Evolutionary conservation across 2,329 filamentous ascomycete genomes (phyloP).

Genomic region (Colletotrichum orbiculare): DNA sequence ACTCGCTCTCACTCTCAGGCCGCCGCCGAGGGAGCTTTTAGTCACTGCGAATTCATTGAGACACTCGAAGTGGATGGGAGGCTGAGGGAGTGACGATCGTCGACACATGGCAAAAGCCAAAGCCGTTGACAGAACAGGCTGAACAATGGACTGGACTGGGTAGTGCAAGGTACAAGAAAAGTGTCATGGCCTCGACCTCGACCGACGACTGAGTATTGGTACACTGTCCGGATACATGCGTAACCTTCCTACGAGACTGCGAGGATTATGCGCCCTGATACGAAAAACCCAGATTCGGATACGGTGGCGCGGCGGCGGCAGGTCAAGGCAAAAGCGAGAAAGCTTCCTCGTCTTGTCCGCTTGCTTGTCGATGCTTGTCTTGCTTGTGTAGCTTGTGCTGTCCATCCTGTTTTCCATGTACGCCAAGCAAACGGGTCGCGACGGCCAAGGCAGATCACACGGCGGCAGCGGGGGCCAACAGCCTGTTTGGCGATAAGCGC

Average conservation of each 20-base stretch:
- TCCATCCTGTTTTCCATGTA: conserved; percentile 3
- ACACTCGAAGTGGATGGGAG: conserved; percentile 1
- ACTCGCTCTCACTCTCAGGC: too few species aligned
- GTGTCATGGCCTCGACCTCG: too few species aligned
- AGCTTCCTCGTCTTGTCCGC: too few species aligned
- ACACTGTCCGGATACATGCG: too few species aligned
- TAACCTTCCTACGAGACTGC: too few species aligned
- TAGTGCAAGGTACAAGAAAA: too few species aligned
- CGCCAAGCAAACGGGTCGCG: conserved; percentile 34
- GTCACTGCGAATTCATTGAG: neutral
- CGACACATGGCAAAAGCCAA: too few species aligned
- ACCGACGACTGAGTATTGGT: too few species aligned
- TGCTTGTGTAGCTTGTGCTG: neutral
- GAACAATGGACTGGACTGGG: too few species aligned
- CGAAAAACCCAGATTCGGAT: too few species aligned
- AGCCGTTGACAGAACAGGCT: too few species aligned
- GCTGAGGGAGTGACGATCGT: neutral
- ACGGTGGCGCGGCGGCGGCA: neutral
- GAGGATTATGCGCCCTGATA: too few species aligned
- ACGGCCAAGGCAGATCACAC: conserved; percentile 35
- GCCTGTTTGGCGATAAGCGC: neutral
- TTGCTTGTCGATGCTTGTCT: neutral
- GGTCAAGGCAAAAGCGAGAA: conserved; percentile 1
- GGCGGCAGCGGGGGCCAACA: conserved; percentile 15
- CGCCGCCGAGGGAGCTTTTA: neutral